A percentile compares a stretch with the other conserved stretches of the same genome.
phyloP scores from a whole-genome alignment of 78 protist species.

The Thecamonas trahens region DNA sequence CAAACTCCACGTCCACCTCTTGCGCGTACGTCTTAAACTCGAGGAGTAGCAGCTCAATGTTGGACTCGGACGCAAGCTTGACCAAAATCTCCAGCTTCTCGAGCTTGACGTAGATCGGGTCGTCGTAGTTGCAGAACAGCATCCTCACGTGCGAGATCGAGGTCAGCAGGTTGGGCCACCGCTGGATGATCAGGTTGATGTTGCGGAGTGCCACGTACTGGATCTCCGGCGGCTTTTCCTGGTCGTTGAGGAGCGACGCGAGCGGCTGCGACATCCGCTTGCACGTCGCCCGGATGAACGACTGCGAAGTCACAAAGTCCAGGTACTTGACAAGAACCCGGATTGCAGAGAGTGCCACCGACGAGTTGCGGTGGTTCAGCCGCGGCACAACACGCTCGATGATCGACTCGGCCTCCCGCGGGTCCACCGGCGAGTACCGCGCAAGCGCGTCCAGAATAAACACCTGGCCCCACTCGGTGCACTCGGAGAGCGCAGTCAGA shows the following conservation, averaged over 20 bases:
- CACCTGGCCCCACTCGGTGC: constrained; percentile 97
- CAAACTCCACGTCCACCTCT: constrained; percentile 96
- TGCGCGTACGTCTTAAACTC: constrained; percentile 74
- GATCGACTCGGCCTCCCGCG: constrained; percentile 75
- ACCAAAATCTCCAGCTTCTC: constrained; percentile 97
- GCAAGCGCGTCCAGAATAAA: constrained; percentile 92
- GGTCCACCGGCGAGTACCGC: constrained; percentile 35
- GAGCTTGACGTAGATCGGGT: constrained; percentile 98
- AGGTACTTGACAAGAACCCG: constrained; percentile 59
- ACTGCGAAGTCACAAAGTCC: constrained; percentile 29
- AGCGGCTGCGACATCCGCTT: constrained; percentile 85
- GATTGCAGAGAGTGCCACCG: constrained; percentile 80
- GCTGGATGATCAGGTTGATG: constrained; percentile 90
- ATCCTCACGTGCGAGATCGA: constrained; percentile 50
- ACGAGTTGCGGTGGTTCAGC: constrained; percentile 93
- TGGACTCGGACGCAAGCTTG: constrained; percentile 83
- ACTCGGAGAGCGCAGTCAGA: constrained; percentile 87
- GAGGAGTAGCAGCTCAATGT: constrained; percentile 84
- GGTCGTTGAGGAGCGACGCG: too few species aligned
- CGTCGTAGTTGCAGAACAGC: constrained; percentile 98
- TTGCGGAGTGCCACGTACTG: constrained; percentile 98
- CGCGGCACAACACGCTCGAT: constrained; percentile 94
- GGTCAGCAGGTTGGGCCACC: constrained; percentile 75
- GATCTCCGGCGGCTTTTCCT: constrained; percentile 91
- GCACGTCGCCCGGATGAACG: constrained; percentile 8